Percentiles rank a stretch among this genome's conserved stretches.
phyloP scores from a whole-genome alignment of 1,284 basidiomycete species.

The Entoloma clypeatum region DNA sequence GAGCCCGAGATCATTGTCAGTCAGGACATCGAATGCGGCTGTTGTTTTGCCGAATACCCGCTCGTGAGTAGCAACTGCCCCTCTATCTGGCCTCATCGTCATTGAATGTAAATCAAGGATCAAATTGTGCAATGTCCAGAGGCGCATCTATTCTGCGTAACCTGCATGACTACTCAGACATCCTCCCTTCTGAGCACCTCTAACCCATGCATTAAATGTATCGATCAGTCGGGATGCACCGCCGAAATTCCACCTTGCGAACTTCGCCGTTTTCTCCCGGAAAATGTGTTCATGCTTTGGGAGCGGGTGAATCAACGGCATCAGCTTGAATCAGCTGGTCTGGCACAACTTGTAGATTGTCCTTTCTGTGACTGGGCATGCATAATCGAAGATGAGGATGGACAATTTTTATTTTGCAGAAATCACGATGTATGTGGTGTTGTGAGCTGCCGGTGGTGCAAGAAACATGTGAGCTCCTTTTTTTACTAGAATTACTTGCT shows the following conservation, averaged over 20 bases:
- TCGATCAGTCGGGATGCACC: constrained; percentile 77
- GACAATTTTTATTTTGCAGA: constrained; percentile 77
- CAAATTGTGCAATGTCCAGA: constrained; percentile 85
- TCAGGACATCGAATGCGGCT: constrained; percentile 66
- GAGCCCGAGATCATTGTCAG: constrained; percentile 48
- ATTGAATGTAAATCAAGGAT: constrained; percentile 41
- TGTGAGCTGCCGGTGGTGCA: constrained; percentile 75
- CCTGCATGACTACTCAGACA: constrained; percentile 53
- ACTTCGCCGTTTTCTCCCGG: constrained; percentile 57
- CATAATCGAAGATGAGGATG: constrained; percentile 73
- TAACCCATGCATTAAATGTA: constrained; percentile 65
- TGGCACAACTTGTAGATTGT: constrained; percentile 78
- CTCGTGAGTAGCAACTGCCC: constrained; percentile 48
- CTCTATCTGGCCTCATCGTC: background rate
- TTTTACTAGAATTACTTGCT: background rate
- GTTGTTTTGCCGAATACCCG: constrained; percentile 70
- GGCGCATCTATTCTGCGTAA: constrained; percentile 69
- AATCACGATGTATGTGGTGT: constrained; percentile 65
- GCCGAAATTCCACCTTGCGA: constrained; percentile 65
- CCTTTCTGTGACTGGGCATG: constrained; percentile 84
- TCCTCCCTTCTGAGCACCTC: constrained; percentile 47
- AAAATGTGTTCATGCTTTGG: constrained; percentile 65
- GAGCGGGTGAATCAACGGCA: constrained; percentile 71
- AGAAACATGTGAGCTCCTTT: constrained; percentile 53
- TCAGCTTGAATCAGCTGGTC: constrained; percentile 69